Base-by-base conservation (phyloP, 768 basidiomycete genomes). In the Exidia glandulosa region DNA sequence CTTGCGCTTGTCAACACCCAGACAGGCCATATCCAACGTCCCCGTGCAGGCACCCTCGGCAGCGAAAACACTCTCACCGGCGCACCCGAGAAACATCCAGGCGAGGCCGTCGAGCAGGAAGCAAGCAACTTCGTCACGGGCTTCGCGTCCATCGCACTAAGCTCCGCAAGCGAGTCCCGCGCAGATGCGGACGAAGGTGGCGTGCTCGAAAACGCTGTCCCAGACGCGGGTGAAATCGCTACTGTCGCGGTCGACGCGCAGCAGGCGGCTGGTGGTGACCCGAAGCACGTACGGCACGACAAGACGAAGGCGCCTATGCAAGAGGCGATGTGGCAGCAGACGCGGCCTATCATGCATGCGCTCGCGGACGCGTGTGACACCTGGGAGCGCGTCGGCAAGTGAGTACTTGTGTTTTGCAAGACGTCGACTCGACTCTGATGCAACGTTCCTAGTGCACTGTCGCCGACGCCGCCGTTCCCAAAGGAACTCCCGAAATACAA, bases 41-140 rank as follows among this genome's bases (percentile, higher is more conserved):
- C 74, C 16, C 67, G 65, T 32, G 68, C 73, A 3, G 74, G 72
- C 27, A 62, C 64, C 2, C 63, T 74, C 12, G 71, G 66, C 27
- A 69, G 67, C 58, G 64, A 60, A 25, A 70, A 72, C 59, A 71
- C 68, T 13, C 62, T 73, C 12, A 71, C 72, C 13, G 73, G 73
- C 29, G 72, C 73, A 19, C 67, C 70, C 0, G 73, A 75, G 62
- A 66, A 69, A 2, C 70, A 73, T 57, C 65, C 66, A 48, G 74
- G 74, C 57, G 72, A 75, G 63, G 73, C 74, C 10, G 73, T 70
- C n/a, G 74, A 75, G 61, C 69, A 71, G 32, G 74, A 75, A 62
- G 74, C 74, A 6, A 66, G 68, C 27, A 68, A 70, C 52, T 71
- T 73, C 32, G 69, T 76, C 37, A 65, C 69, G 9, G 66, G 71